Evolutionary conservation across 495 filamentous ascomycete genomes (phyloP), one percentile per base, ranked within the genome.

Genomic region (Neurospora sp.): DNA sequence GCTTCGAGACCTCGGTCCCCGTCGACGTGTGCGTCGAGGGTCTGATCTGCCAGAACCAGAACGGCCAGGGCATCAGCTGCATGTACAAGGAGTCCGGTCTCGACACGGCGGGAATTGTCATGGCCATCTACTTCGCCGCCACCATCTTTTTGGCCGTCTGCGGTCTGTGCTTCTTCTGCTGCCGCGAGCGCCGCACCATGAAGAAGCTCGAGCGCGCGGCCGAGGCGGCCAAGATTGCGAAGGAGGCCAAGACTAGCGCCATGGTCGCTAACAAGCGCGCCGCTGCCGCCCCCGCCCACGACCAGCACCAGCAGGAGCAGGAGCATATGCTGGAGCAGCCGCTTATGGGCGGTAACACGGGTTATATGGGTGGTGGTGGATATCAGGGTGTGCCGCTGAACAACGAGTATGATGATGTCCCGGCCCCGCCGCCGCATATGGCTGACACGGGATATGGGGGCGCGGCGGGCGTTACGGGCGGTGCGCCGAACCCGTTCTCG

Each of bases 1-100:
- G 85, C 82, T 80, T 76, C 71, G 69, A 80, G 10, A 83, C 83
- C 22, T 65, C 68, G 1, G 74, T 76, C 1, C 70, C 80, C 68
- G 76, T 76, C 1, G 20, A 73, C 10, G 79, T 81, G 68, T 88
- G 86, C 81, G 80, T 78, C 31, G 80, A 81, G 20, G 82, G 78
- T n/a, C 75, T 83, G 22, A 77, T 85, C 73, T 88, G 86, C 84
- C 73, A 73, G 65, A 73, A 70, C 14, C 77, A 82, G 77, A 37
- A 16, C 68, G 65, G 77, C 40, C 81, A 83, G 71, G 73, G 77
- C 53, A 72, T 75, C 70, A 72, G 74, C 53, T 88, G 86, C 83
- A 85, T 87, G 81, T 76, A 76, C 73, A 78, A 78, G 42, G 68
- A 82, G 12, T 76, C 83, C 74, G 4, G 11, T 5, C 79, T 86